Conservation (phyloP, 192 early-diverging fungal genomes). For the Chytriomyces sp. region DNA sequence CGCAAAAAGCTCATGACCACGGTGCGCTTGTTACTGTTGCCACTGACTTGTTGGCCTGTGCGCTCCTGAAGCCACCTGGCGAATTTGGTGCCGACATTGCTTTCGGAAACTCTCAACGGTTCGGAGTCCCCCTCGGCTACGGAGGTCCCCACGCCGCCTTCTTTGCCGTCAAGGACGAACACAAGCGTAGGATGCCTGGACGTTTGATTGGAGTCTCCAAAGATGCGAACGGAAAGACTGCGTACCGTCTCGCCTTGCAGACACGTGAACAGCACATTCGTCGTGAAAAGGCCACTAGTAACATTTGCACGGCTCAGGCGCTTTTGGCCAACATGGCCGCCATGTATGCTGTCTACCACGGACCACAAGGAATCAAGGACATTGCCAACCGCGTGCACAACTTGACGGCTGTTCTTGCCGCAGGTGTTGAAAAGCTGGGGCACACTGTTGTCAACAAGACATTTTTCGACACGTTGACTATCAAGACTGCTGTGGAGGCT, state of each 20-base stretch:
- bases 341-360: constrained; percentile 99
- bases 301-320: constrained; percentile 99
- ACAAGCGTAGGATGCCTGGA: constrained; percentile 96
- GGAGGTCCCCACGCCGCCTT: constrained; percentile 99
- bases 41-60: constrained; percentile 91
- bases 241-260: constrained; percentile 95
- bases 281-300: constrained; percentile 97
- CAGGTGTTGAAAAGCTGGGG: constrained; percentile 73
- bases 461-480: constrained; percentile 96
- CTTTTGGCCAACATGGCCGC: constrained; percentile 99
- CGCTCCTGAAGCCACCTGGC: constrained; percentile 89
- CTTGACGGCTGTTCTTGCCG: constrained; percentile 83
- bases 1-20: constrained; percentile 78
- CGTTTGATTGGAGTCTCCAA: constrained; percentile 95
- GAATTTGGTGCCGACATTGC: constrained; percentile 98
- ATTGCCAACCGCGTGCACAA: constrained; percentile 95
- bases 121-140: constrained; percentile 98
- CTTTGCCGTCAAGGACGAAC: constrained; percentile 90
- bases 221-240: constrained; percentile 83
- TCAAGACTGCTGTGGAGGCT: constrained; percentile 70
- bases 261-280: constrained; percentile 99
- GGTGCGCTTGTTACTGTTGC: constrained; percentile 88
- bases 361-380: constrained; percentile 85
- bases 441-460: constrained; percentile 78
- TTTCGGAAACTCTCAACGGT: constrained; percentile 96